Evolutionary conservation across 768 basidiomycete species (phyloP), one percentile per base, ranked within the genome.

Genomic region (Tremella fuciformis): DNA sequence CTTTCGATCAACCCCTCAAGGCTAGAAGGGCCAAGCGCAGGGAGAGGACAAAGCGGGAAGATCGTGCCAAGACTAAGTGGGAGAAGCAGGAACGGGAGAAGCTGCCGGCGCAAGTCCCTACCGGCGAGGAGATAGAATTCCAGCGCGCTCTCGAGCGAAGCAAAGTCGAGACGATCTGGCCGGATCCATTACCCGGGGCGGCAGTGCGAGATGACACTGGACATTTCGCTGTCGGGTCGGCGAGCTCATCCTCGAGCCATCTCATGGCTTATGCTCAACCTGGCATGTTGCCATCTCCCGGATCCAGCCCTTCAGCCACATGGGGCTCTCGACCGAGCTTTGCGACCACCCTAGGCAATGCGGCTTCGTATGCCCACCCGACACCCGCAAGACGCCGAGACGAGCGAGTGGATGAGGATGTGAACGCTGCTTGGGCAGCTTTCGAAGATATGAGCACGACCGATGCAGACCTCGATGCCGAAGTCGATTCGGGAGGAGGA

Each of bases 11-110:
- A 1, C 83, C 89, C 26, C 80, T 99, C 56, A 87, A 84, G 77
- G 83, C 84, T 77, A 85, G 94, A 26, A 81, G 85, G 0, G 74
- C 83, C 9, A 83, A 87, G 63, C 81, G 91, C 64, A 85, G 85
- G 75, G 91, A 94, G 77, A 89, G 88, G 78, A 85, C 82, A 51
- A 81, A 83, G 74, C 89, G 86, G 73, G 94, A 98, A 70, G 91
- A 97, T 74, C 83, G 85, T 47, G 93, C 93, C 1, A 85, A 86
- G 51, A 79, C 79, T 1, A 81, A 84, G 15, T 88, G 88, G 22
- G 93, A 97, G 39, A 70, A 68, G 77, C 86, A 87, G 69, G 89
- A 88, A 67, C 75, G 80, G 54, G 89, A 90, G 76, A 71, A 71
- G 61, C 49, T 76, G 46, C 76, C 78, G 25, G 47, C 8, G 24